phyloP scores from a whole-genome alignment of 2,329 filamentous ascomycete species.

The Penicillium glabrum region DNA sequence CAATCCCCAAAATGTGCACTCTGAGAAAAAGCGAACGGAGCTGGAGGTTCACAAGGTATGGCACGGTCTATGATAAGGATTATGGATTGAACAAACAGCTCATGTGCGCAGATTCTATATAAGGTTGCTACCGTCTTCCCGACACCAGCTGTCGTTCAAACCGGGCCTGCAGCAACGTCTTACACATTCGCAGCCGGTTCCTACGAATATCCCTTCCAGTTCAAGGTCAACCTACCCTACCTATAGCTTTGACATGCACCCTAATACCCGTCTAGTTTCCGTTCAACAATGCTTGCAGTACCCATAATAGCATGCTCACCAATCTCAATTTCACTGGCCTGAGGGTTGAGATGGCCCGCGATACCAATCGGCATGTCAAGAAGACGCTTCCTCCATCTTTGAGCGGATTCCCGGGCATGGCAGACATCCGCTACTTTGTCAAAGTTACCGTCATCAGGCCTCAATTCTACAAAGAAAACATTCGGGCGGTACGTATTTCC shows the following conservation, averaged over 20 bases:
- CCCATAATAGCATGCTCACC: constrained; percentile 46
- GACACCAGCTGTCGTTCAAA: constrained; percentile 41
- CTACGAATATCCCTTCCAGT: constrained; percentile 51
- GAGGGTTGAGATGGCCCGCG: constrained; percentile 46
- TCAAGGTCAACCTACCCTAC: constrained; percentile 40
- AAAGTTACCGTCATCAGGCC: constrained; percentile 94
- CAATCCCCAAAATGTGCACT: constrained; percentile 41
- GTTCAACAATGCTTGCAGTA: constrained; percentile 51
- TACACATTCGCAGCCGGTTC: constrained; percentile 48
- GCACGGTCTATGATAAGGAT: not conserved
- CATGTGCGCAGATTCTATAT: constrained; percentile 43
- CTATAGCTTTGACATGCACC: not conserved
- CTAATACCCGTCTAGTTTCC: constrained; percentile 39
- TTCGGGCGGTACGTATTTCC: constrained; percentile 53
- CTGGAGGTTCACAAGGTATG: constrained; percentile 51
- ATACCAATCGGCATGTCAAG: constrained; percentile 66
- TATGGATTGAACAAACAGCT: not conserved
- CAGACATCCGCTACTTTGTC: constrained; percentile 89
- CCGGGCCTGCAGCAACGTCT: constrained; percentile 32
- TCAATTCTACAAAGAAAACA: constrained; percentile 86
- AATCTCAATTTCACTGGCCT: constrained; percentile 48
- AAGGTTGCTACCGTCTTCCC: constrained; percentile 50
- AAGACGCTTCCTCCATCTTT: constrained; percentile 86
- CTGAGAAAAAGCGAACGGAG: constrained; percentile 50
- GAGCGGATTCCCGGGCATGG: constrained; percentile 80